phyloP scores from a whole-genome alignment of 2,329 filamentous ascomycete species.

The Hirsutella rhossiliensis region DNA sequence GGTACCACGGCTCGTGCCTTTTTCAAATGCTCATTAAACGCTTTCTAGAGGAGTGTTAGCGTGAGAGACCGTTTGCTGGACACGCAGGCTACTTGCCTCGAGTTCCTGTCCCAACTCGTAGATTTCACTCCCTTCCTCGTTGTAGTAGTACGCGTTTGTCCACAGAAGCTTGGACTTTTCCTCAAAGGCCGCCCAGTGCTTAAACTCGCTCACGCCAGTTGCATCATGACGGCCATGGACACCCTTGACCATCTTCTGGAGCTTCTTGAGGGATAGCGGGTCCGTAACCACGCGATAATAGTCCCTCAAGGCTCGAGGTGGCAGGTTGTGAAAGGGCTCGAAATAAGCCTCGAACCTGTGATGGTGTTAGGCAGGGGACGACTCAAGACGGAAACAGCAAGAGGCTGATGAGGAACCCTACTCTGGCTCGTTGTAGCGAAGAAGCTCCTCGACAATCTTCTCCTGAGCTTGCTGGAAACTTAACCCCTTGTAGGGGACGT shows the following conservation, averaged over 20 bases:
- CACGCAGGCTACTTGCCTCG: constrained; percentile 41
- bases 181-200: constrained; percentile 72
- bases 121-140: constrained; percentile 83
- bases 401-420: constrained; percentile 23
- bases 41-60: constrained; percentile 36
- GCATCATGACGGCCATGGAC: constrained; percentile 55
- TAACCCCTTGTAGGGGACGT: constrained; percentile 55
- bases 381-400: background rate
- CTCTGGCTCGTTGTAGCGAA: constrained; percentile 56
- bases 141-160: constrained; percentile 81
- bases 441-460: constrained; percentile 65
- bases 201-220: constrained; percentile 56
- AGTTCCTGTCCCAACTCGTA: constrained; percentile 66
- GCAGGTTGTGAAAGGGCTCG: constrained; percentile 66
- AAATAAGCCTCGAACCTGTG: constrained; percentile 58
- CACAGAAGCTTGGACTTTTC: constrained; percentile 72
- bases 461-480: constrained; percentile 79
- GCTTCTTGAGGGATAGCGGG: constrained; percentile 64
- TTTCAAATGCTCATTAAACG: constrained; percentile 56
- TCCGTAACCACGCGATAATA: constrained; percentile 79
- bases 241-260: constrained; percentile 68
- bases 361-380: constrained; percentile 8
- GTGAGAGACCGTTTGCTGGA: background rate
- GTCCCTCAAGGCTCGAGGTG: constrained; percentile 63
- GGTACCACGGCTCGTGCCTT: constrained; percentile 61